Evolutionary conservation across 257 asterid species (phyloP), one percentile per base, ranked within the genome.

Genomic region (Pogostemon cablin): DNA sequence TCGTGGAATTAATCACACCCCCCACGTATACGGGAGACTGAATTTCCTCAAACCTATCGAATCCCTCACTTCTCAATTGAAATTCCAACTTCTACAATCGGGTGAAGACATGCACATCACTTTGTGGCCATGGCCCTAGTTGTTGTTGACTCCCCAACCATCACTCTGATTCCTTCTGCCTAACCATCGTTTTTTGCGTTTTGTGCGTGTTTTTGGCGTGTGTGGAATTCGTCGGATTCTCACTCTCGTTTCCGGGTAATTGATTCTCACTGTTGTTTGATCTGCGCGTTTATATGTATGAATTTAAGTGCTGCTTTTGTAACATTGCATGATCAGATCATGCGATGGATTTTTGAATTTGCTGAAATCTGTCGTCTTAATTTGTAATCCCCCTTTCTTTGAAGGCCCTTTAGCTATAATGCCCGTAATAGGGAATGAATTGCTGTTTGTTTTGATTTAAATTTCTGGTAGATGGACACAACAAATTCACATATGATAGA

Each of bases 371-470:
- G 55, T n/a, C 44, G 2, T 44, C 70, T 37, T 32, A 39, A 61
- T 70, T 65, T 41, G 25, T 69, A 44, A 2, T 6, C 49, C 9
- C 6, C 1, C 41, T 43, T 35, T 55, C 39, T 9, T 53, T 69
- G 43, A 61, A 50, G 55, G 55, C 67, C 25, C 25, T 70, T 48
- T 62, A 73, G 63, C 70, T 62, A 75, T 46, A 77, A 78, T 75
- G 79, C 74, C 80, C 72, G 68, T 68, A 81, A 74, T 62, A 53
- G 81, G 79, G 66, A 78, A 82, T 84, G 84, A 68, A 49, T 15
- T 34, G 52, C n/a, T 66, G 62, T 65, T n/a, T 67, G 82, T 32
- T 49, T 66, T 63, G 54, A 57, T 66, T 15, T 77, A 37, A 12
- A 56, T 7, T 61, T 59, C 17, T 67, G 72, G 82, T 60, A 59